Evolutionary conservation across 2,329 filamentous ascomycete species (phyloP).

Genomic region (Dactylellina haptotyla): DNA sequence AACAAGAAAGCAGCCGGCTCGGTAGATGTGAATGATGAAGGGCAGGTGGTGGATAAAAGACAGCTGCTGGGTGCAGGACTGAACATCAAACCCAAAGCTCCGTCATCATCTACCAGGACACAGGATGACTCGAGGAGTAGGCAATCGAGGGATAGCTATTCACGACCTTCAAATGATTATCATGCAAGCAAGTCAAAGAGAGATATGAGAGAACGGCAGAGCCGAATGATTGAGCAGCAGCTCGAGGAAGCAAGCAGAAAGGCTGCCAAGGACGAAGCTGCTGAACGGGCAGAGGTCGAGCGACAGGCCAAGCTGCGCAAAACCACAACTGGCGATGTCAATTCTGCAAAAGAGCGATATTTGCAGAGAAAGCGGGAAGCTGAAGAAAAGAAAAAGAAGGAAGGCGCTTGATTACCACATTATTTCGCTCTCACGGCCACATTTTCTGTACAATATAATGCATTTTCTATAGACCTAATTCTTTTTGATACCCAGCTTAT

Average conservation of each 20-base stretch:
- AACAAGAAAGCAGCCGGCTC: conserved; percentile 67
- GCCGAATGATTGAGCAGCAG: conserved; percentile 80
- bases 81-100: conserved; percentile 75
- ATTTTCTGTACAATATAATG: conserved; percentile 30
- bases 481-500: conserved; percentile 37
- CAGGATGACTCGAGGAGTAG: conserved; percentile 53
- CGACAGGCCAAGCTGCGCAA: conserved; percentile 78
- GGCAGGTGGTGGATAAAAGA: conserved; percentile 84
- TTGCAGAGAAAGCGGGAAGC: conserved; percentile 79
- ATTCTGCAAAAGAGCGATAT: conserved; percentile 81
- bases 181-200: conserved; percentile 64
- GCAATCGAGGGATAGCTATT: conserved; percentile 18
- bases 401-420: conserved; percentile 57
- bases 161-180: conserved; percentile 50
- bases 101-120: conserved; percentile 62
- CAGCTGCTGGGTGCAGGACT: conserved; percentile 79
- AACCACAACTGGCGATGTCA: conserved; percentile 75
- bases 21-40: conserved; percentile 81
- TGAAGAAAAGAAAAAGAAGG: conserved; percentile 73
- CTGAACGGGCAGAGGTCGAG: conserved; percentile 72
- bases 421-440: background rate
- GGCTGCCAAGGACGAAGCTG: conserved; percentile 73
- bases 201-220: conserved; percentile 78
- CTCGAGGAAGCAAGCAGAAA: conserved; percentile 78
- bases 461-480: conserved; percentile 28